Conservation (phyloP, 768 basidiomycete species). For the Terana coerulea region DNA sequence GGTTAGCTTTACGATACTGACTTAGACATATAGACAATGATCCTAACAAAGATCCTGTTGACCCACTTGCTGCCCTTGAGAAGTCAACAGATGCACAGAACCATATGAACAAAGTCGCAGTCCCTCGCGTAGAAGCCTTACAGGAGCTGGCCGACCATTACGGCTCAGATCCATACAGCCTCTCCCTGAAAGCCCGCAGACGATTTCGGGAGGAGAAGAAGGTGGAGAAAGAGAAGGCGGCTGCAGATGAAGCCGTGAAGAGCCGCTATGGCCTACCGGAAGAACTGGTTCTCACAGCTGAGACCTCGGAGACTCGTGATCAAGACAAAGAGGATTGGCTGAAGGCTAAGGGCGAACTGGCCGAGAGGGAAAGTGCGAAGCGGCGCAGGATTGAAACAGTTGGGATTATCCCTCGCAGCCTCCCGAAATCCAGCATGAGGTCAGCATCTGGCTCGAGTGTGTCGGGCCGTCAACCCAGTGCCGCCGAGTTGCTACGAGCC, state of each 20-base stretch:
- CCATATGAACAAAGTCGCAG: constrained; percentile 65
- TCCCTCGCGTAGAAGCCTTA: constrained; percentile 78
- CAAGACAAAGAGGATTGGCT: constrained; percentile 66
- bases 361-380: constrained; percentile 40
- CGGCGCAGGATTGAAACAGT: constrained; percentile 36
- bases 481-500: constrained; percentile 44
- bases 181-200: constrained; percentile 72
- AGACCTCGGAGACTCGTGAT: constrained; percentile 53
- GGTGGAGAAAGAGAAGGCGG: constrained; percentile 61
- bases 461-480: constrained; percentile 19
- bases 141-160: constrained; percentile 73
- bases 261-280: constrained; percentile 75
- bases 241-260: constrained; percentile 68
- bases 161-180: constrained; percentile 82
- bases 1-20: background rate
- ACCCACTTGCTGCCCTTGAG: constrained; percentile 86
- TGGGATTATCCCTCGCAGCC: constrained; percentile 7
- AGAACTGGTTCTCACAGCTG: constrained; percentile 59
- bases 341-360: constrained; percentile 45
- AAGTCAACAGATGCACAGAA: constrained; percentile 81
- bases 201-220: constrained; percentile 88
- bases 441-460: constrained; percentile 21
- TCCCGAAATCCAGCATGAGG: background rate
- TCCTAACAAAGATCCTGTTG: constrained; percentile 53
- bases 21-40: constrained; percentile 61